Evolutionary conservation across 2,329 filamentous ascomycete genomes (phyloP).

Genomic region (Sclerotinia nivalis): DNA sequence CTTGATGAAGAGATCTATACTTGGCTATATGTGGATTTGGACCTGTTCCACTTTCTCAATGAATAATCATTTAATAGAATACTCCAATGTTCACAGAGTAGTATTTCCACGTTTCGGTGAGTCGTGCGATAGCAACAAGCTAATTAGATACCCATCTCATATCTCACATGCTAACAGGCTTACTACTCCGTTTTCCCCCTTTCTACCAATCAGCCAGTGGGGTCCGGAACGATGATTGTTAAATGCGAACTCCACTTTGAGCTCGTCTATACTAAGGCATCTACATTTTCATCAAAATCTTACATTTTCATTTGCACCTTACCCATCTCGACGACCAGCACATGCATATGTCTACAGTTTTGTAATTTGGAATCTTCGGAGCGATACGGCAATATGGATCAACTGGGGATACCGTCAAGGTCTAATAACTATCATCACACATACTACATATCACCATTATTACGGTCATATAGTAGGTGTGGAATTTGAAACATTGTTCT

Average conservation of each 20-base stretch:
- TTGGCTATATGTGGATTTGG: constrained; percentile 10
- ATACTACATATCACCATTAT: neutral
- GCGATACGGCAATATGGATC: constrained; percentile 4
- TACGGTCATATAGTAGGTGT: neutral
- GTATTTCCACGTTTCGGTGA: neutral
- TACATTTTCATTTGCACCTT: neutral
- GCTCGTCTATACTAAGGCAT: neutral
- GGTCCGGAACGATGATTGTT: neutral
- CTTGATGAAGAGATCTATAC: constrained; percentile 18
- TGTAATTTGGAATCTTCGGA: neutral
- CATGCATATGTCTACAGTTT: neutral
- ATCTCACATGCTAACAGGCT: constrained; percentile 15
- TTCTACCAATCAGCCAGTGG: constrained; percentile 19
- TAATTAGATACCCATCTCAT: constrained; percentile 1
- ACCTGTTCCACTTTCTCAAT: constrained; percentile 4
- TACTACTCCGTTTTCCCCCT: neutral
- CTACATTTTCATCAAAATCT: neutral
- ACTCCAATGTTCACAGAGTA: neutral
- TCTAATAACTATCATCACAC: neutral
- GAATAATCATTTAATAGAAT: neutral
- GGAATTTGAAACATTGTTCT: constrained; percentile 16
- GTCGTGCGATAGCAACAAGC: neutral
- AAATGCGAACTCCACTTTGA: neutral
- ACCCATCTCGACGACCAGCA: constrained; percentile 3
- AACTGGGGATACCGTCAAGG: neutral